A percentile compares a stretch with the other conserved stretches of the same genome.
phyloP scores from a whole-genome alignment of 2,329 filamentous ascomycete genomes.

The Beauveria sp. region DNA sequence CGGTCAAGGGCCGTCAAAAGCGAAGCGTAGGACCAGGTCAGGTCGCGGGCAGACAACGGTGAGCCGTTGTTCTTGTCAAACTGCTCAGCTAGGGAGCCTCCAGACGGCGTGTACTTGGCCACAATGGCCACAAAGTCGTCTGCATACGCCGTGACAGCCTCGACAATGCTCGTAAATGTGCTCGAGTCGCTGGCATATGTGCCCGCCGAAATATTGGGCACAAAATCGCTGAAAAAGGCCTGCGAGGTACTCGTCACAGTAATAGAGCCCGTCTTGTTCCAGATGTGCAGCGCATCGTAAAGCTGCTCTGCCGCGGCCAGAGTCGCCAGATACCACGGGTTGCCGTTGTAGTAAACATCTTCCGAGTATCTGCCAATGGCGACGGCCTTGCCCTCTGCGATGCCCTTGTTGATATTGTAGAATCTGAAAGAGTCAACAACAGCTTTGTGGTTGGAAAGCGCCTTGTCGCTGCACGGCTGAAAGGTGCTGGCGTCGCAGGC shows the following conservation, averaged over 20 bases:
- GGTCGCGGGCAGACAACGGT: conserved; percentile 55
- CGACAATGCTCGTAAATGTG: conserved; percentile 47
- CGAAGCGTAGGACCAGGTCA: conserved; percentile 68
- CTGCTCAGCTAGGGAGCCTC: conserved; percentile 63
- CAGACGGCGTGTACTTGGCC: conserved; percentile 50
- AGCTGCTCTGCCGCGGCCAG: conserved; percentile 73
- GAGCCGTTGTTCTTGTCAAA: conserved; percentile 46
- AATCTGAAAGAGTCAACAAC: conserved; percentile 70
- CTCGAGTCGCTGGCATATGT: conserved; percentile 46
- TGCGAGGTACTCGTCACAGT: conserved; percentile 58
- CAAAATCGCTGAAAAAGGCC: conserved; percentile 62
- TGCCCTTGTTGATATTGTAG: conserved; percentile 62
- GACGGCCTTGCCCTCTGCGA: conserved; percentile 49
- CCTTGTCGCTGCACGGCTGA: conserved; percentile 65
- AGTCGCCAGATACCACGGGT: conserved; percentile 75
- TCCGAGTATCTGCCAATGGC: conserved; percentile 62
- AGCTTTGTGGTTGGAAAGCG: conserved; percentile 68
- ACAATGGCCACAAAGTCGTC: conserved; percentile 56
- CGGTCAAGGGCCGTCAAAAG: conserved; percentile 57
- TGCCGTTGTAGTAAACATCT: conserved; percentile 68
- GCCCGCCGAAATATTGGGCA: conserved; percentile 49
- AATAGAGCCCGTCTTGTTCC: conserved; percentile 56
- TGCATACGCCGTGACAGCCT: conserved; percentile 50
- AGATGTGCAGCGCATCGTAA: conserved; percentile 68
- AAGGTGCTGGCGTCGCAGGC: conserved; percentile 64